Evolutionary conservation across 2,329 filamentous ascomycete species (phyloP).

Genomic region (Nemania serpens): DNA sequence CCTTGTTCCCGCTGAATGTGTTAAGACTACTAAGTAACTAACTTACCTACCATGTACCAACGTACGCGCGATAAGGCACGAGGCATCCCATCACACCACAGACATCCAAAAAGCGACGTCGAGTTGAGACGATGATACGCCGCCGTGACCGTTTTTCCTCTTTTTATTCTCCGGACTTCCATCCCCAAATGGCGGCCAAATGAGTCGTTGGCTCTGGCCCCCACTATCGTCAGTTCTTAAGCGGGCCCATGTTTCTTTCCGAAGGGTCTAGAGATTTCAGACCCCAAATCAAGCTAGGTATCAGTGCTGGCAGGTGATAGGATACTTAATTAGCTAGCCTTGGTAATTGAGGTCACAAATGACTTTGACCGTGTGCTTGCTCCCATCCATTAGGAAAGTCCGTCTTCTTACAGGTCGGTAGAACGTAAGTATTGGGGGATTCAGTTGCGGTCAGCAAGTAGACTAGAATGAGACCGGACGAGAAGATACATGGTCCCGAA

Average conservation of each 20-base stretch:
- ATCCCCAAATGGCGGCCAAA: slow-evolving; percentile 27
- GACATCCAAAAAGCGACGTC: too few species aligned
- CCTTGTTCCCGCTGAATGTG: too few species aligned
- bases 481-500: not conserved
- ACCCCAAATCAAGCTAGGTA: not conserved
- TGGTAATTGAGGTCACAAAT: not conserved
- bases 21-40: not conserved
- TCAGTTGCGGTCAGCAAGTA: not conserved
- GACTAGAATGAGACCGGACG: not conserved
- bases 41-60: not conserved
- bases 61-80: not conserved
- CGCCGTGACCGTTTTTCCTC: slow-evolving; percentile 5
- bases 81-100: not conserved
- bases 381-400: not conserved
- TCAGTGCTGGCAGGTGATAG: too few species aligned
- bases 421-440: not conserved
- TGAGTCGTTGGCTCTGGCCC: slow-evolving; percentile 23
- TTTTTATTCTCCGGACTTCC: slow-evolving; percentile 25
- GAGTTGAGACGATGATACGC: slow-evolving; percentile 1
- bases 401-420: too few species aligned
- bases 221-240: slow-evolving; percentile 31
- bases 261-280: not conserved
- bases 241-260: slow-evolving; percentile 19
- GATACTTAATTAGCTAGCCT: not conserved
- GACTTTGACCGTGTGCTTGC: not conserved